Conservation (phyloP, 176 grass and related monocot species). For the Secale cereale region DNA sequence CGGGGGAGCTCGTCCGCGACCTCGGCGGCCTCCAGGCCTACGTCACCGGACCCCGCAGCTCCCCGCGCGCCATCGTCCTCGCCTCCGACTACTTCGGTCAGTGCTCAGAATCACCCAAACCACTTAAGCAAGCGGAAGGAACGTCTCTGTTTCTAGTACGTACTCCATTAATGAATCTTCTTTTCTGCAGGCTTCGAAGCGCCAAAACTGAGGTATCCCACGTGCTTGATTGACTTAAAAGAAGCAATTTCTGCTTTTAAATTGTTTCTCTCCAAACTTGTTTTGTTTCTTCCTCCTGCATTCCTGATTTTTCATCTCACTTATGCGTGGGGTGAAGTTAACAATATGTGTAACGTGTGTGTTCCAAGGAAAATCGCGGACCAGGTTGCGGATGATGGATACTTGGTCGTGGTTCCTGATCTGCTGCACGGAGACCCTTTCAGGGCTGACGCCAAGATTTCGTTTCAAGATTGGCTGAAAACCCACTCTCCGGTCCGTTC, state of each 20-base stretch:
- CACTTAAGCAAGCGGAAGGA: no score
- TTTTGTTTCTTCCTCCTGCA: neutral
- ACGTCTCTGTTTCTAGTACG: neutral
- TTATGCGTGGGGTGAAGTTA: neutral
- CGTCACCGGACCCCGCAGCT: slow-evolving; percentile 10
- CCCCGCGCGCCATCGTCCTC: slow-evolving; percentile 45
- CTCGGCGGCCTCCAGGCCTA: slow-evolving; percentile 46
- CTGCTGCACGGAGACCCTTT: slow-evolving; percentile 52
- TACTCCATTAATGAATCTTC: neutral
- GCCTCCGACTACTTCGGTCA: slow-evolving; percentile 59
- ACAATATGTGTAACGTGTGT: neutral
- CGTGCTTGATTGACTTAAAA: neutral
- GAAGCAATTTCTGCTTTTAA: neutral
- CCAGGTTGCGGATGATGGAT: slow-evolving; percentile 43
- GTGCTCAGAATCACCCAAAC: neutral
- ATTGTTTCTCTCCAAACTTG: neutral
- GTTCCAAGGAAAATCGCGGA: slow-evolving; percentile 59
- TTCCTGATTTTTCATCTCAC: neutral
- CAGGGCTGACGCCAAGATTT: slow-evolving; percentile 24
- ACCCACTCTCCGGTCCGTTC: slow-evolving; percentile 46
- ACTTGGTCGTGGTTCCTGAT: slow-evolving; percentile 63
- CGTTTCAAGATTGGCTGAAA: slow-evolving; percentile 44
- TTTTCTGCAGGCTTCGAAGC: neutral
- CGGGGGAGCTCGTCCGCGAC: slow-evolving; percentile 37
- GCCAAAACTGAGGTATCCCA: slow-evolving; percentile 19